Base-by-base conservation (phyloP, 2,329 filamentous ascomycete genomes). In the Pseudopithomyces chartarum region DNA sequence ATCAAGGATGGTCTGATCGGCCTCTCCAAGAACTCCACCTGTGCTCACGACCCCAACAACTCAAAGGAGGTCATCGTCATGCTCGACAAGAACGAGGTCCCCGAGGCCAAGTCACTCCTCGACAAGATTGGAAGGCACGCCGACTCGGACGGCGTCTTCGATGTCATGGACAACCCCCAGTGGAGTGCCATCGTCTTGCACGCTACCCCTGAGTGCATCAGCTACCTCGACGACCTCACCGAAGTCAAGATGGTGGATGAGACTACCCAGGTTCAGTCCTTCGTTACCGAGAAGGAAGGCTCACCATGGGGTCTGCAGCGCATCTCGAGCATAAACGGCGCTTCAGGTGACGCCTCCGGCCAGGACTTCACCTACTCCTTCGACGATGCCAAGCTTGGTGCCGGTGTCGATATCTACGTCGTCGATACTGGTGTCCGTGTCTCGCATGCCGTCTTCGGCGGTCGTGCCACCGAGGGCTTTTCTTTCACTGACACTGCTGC, bases 361-460 rank as follows among this genome's bases (percentile, higher is more conserved):
- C 64, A 71, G 44, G 69, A 76, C 57, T 81, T 77, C 63, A 78
- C 74, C 23, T 82, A 82, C 66, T 58, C 69, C 1, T 80, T 73
- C 56, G 59, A 73, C 20, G 70, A 78, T 34, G 58, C 70, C 45
- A 56, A 50, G 1, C 73, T 78, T 10, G 79, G 78, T 51, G 58
- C 64, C 19, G 78, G 77, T 50, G 78, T 79, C n/a, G 79, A 82
- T 54, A 77, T 82, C 54, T 82, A 82, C 66, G 69, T 82, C 53
- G 64, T 82, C n/a, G 80, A 82, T 62, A 81, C 79, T 4, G 80
- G 80, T 57, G 71, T 82, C 36, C 79, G 79, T 61, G 76, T 74
- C n/a, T 64, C 74, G 7, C 78, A 82, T 65, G 71, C 73, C 45
- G 73, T 75, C 47, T 82, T 82, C 65, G 73, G 62, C n/a, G 76